These are phyloP conservation scores for Arabidopsis suecica DNA, from an alignment of 345 rosid genomes.

Conservation along the genomic window DNA sequence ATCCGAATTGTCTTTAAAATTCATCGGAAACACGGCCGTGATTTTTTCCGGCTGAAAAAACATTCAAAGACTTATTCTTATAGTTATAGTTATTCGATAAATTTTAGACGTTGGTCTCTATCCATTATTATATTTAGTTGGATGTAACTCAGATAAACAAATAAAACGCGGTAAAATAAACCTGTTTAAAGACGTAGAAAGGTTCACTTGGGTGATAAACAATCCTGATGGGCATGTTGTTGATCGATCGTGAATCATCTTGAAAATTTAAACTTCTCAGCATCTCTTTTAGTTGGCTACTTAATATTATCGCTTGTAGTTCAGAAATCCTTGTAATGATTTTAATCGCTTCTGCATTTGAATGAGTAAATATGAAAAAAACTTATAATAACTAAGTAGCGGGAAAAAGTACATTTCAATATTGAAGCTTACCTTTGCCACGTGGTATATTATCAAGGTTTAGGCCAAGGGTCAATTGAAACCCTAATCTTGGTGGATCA, in stretches of 20 bases:
- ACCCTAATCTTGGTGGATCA: constrained; percentile 80
- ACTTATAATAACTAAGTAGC: neutral
- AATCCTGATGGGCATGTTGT: constrained; percentile 61
- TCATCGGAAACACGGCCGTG: constrained; percentile 83
- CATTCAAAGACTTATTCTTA: constrained; percentile 8
- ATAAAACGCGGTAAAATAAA: constrained; percentile 27
- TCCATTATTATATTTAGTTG: too few species aligned
- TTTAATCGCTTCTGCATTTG: constrained; percentile 63
- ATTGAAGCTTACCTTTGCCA: constrained; percentile 56
- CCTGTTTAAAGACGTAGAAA: constrained; percentile 85
- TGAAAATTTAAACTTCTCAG: constrained; percentile 54
- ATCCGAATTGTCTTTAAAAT: constrained; percentile 80
- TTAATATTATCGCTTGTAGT: constrained; percentile 71
- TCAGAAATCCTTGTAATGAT: constrained; percentile 65
- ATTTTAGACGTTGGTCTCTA: neutral
- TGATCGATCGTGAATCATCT: constrained; percentile 41
- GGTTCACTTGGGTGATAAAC: constrained; percentile 74
- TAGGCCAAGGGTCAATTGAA: constrained; percentile 76
- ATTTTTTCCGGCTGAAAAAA: constrained; percentile 60
- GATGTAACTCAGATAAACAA: neutral
- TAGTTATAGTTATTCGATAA: neutral
- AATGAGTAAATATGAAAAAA: constrained; percentile 8
- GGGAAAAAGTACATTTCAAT: neutral
- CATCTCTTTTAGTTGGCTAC: constrained; percentile 81
- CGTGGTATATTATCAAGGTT: constrained; percentile 62